These are phyloP conservation scores for Alternaria incomplexa DNA, from an alignment of 2,329 filamentous ascomycete genomes.

Conservation along the genomic window DNA sequence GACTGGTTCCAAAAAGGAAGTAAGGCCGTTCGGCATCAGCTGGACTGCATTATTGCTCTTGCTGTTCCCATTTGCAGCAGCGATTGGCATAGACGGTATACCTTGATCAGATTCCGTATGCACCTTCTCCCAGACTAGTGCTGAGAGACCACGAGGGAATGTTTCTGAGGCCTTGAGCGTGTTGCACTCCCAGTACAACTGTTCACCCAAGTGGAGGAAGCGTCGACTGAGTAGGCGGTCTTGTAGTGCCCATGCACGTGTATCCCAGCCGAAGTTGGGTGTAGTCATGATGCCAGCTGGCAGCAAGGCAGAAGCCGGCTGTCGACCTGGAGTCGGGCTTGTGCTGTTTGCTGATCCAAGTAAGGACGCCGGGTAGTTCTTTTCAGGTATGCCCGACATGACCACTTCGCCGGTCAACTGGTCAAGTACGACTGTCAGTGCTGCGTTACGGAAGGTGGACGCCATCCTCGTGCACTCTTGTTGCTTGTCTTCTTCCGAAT, in stretches of 20 bases:
- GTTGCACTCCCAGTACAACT: conserved; percentile 49
- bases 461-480: conserved; percentile 41
- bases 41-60: neutral
- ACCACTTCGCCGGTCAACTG: conserved; percentile 5
- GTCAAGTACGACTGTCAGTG: conserved; percentile 40
- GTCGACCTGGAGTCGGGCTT: neutral
- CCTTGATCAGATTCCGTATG: conserved; percentile 25
- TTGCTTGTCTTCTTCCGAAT: conserved; percentile 38
- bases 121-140: conserved; percentile 47
- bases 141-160: conserved; percentile 41
- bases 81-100: neutral
- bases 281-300: conserved; percentile 19
- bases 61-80: neutral
- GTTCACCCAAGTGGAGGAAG: conserved; percentile 41
- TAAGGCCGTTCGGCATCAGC: neutral
- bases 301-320: conserved; percentile 17
- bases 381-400: neutral
- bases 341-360: neutral
- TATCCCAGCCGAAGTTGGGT: conserved; percentile 43
- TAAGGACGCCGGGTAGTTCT: neutral
- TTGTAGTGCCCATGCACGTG: conserved; percentile 45
- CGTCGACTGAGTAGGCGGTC: conserved; percentile 45
- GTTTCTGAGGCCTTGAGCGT: conserved; percentile 46
- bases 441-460: conserved; percentile 43
- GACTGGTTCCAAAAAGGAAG: too few relatives aligned